Percentiles rank a stretch among this genome's conserved stretches.
phyloP scores from a whole-genome alignment of 768 basidiomycete genomes.

The Mycena venus region DNA sequence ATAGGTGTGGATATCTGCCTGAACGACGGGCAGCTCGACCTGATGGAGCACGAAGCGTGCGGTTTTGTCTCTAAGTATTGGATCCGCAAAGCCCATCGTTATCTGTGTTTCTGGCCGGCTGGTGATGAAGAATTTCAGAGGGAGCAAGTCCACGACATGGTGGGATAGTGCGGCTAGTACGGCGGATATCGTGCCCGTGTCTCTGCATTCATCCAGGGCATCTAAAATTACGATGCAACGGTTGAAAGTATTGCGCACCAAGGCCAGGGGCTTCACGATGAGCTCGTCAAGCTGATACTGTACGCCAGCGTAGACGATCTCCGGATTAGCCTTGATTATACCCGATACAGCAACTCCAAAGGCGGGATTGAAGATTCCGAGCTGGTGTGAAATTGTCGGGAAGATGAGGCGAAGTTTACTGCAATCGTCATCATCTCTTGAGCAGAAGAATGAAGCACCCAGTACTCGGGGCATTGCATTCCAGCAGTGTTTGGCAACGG shows the following conservation, averaged over 20 bases:
- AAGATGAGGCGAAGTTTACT: constrained; percentile 31
- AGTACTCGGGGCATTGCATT: neutral
- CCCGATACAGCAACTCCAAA: constrained; percentile 16
- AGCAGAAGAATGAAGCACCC: constrained; percentile 42
- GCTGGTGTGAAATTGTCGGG: constrained; percentile 36
- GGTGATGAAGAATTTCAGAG: constrained; percentile 21
- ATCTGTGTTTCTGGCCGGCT: constrained; percentile 19
- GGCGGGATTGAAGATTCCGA: constrained; percentile 15
- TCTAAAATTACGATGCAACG: constrained; percentile 32
- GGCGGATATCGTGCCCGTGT: neutral
- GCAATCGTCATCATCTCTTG: constrained; percentile 27
- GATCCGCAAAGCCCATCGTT: neutral
- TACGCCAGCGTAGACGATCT: constrained; percentile 18
- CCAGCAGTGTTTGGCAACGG: neutral
- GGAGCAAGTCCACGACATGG: neutral
- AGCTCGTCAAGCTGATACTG: constrained; percentile 33
- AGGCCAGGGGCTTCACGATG: constrained; percentile 27
- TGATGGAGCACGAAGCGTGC: constrained; percentile 1
- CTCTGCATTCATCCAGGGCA: constrained; percentile 42
- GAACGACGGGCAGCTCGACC: neutral
- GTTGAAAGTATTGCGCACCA: neutral
- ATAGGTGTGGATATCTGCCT: constrained; percentile 22
- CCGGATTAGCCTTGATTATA: constrained; percentile 20
- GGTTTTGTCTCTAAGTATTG: neutral
- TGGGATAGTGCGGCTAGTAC: constrained; percentile 6